Percentiles rank a stretch among this genome's conserved stretches.
Conservation (phyloP, 1,139 yeast genomes). For the Spathaspora sp. region DNA sequence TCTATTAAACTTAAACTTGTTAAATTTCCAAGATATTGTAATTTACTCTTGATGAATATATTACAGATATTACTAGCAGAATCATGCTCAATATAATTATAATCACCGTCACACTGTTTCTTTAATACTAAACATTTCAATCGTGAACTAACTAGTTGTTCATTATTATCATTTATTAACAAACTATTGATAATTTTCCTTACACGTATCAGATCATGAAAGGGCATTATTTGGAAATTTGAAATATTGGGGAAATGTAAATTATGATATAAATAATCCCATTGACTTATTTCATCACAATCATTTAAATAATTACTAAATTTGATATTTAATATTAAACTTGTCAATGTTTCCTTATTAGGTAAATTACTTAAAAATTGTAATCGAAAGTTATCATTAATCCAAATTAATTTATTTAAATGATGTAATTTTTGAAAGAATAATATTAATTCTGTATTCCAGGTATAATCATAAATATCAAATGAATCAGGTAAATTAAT, state of each 20-base stretch:
- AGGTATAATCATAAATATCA: constrained; percentile 29
- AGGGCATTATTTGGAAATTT: constrained; percentile 31
- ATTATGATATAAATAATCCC: constrained; percentile 5
- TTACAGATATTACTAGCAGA: constrained; percentile 6
- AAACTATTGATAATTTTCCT: constrained; percentile 19
- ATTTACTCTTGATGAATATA: constrained; percentile 15
- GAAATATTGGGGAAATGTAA: constrained; percentile 25
- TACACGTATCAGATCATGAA: constrained; percentile 21
- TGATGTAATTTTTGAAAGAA: constrained; percentile 22
- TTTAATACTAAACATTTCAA: constrained; percentile 19
- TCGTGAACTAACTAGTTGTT: constrained; percentile 13
- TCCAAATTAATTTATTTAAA: constrained; percentile 33
- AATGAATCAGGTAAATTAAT: constrained; percentile 36
- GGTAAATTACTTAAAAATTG: constrained; percentile 25
- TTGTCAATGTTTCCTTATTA: constrained; percentile 16
- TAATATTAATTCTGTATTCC: constrained; percentile 17
- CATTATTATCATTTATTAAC: constrained; percentile 15
- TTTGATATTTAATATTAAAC: constrained; percentile 27
- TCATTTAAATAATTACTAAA: constrained; percentile 21
- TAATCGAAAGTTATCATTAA: constrained; percentile 31
- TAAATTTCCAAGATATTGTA: constrained; percentile 18
- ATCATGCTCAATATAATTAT: neutral
- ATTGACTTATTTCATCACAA: constrained; percentile 12
- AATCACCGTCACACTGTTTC: neutral
- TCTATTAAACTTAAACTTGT: constrained; percentile 26